Evolutionary conservation across 2,329 filamentous ascomycete genomes (phyloP).

Genomic region (Fusarium caatingaense): DNA sequence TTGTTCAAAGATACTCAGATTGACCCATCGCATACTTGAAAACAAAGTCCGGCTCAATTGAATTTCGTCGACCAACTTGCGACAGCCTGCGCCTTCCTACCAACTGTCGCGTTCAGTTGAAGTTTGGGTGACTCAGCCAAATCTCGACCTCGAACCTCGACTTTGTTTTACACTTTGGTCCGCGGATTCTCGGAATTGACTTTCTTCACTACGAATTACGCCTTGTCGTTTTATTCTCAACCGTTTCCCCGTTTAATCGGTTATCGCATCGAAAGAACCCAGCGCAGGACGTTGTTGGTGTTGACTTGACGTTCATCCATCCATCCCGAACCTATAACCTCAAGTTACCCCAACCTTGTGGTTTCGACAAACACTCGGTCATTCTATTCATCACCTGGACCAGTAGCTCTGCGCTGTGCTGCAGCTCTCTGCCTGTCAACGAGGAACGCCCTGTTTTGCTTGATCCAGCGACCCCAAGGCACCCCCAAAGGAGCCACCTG

Average conservation of each 20-base stretch:
- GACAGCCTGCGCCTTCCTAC: constrained; percentile 19
- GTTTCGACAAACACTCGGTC: constrained; percentile 28
- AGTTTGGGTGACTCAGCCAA: constrained; percentile 39
- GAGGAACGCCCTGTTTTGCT: constrained; percentile 40
- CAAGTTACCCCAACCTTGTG: constrained; percentile 25
- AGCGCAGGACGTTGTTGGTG: constrained; percentile 41
- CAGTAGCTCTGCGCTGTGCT: constrained; percentile 42
- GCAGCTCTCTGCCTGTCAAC: constrained; percentile 41
- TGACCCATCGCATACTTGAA: constrained; percentile 4
- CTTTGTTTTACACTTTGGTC: constrained; percentile 8
- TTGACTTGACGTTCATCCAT: constrained; percentile 3
- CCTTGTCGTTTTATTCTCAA: constrained; percentile 2
- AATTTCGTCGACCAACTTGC: constrained; percentile 26
- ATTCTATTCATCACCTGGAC: constrained; percentile 34
- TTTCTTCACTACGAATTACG: constrained; percentile 16
- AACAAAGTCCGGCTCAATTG: constrained; percentile 19
- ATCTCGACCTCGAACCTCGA: constrained; percentile 31
- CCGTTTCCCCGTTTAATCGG: neutral
- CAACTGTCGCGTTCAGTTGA: constrained; percentile 22
- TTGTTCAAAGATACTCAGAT: constrained; percentile 14
- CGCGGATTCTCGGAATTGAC: constrained; percentile 17
- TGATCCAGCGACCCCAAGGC: constrained; percentile 42
- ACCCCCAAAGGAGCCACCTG: constrained; percentile 51
- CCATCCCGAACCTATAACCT: constrained; percentile 8
- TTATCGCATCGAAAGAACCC: constrained; percentile 25